These are phyloP conservation scores for Atkinsonella hypoxylon DNA, from an alignment of 2,329 filamentous ascomycete genomes.

Conservation along the genomic window DNA sequence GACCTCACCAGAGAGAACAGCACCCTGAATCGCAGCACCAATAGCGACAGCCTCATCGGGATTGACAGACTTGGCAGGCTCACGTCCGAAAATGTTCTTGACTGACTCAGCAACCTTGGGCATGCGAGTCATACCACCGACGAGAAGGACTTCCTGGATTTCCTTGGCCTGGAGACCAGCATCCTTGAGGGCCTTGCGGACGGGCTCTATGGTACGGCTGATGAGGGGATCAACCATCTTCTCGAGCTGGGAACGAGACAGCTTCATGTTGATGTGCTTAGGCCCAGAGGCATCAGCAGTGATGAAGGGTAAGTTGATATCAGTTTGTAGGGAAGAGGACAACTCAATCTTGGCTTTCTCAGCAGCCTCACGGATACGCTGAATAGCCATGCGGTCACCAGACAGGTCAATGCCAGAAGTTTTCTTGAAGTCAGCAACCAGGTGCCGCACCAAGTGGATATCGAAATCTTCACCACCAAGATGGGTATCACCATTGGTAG, in stretches of 20 bases:
- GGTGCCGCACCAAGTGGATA: conserved; percentile 83
- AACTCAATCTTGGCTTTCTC: conserved; percentile 99
- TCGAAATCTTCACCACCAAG: conserved; percentile 98
- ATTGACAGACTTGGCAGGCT: conserved; percentile 96
- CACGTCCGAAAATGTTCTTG: conserved; percentile 92
- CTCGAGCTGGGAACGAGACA: conserved; percentile 87
- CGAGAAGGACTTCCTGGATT: conserved; percentile 94
- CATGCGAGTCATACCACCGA: conserved; percentile 99
- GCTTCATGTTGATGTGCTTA: conserved; percentile 97
- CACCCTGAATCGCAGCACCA: conserved; percentile 93
- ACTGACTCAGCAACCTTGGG: conserved; percentile 94
- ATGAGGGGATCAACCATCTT: conserved; percentile 85
- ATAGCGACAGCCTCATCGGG: conserved; percentile 97
- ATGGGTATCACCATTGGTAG: conserved; percentile 97
- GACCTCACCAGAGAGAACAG: conserved; percentile 90
- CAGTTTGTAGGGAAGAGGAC: conserved; percentile 87
- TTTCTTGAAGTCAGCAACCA: conserved; percentile 94
- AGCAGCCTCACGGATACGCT: conserved; percentile 95
- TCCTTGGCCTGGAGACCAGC: conserved; percentile 83
- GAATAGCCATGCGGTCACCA: conserved; percentile 91
- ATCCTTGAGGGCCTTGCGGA: conserved; percentile 95
- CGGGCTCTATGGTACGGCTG: conserved; percentile 74
- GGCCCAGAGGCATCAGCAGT: conserved; percentile 90
- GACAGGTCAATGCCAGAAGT: conserved; percentile 85
- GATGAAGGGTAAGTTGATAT: conserved; percentile 98